Evolutionary conservation across 768 basidiomycete species (phyloP), one percentile per base, ranked within the genome.

Genomic region (Melanogaster broomeanus): DNA sequence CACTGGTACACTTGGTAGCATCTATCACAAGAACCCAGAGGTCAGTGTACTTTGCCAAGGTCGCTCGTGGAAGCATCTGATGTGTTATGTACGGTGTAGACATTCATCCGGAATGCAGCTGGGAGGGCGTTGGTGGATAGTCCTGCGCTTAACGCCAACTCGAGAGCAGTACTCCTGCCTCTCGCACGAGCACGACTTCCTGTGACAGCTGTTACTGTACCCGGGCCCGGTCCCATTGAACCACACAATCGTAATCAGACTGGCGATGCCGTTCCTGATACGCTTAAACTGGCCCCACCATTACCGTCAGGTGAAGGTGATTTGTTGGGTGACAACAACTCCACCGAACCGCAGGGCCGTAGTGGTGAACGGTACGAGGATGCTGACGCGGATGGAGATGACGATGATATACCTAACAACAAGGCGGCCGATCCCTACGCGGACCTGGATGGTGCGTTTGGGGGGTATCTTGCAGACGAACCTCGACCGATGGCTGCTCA

Each of bases 11-110:
- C 73, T 98, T 25, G 90, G 93, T 24, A 95, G 93, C 53, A 96
- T 99, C 52, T 99, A 98, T 70, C 96, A 98, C 76, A 97, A 98
- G 74, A 94, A 94, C 61, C 95, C 95, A 15, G 91, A 96, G 80
- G 91, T 90, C 39, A 57, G 75, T 59, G 39, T 28, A 47, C 6
- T 15, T 37, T 39, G 9, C 9, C 27, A 27, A 45, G 19, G 38
- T 34, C 4, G 3, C 43, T 31, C 7, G 21, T 49, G 41, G 34
- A 57, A 38, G 34, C 25, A 35, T 48, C 41, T 69, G 37, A 68
- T 25, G 7, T 33, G 21, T 31, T 25, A 34, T 53, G 46, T 37
- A 35, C 54, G 13, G 21, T 21, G 6, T 44, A 93, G 90, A 96
- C 93, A 2, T 98, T 98, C 72, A 98, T 98, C 61, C 87, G 95